Percentiles rank a stretch among this genome's conserved stretches.
Conservation (phyloP, 129 eudicot genomes). For the Flaveria trinervia region DNA sequence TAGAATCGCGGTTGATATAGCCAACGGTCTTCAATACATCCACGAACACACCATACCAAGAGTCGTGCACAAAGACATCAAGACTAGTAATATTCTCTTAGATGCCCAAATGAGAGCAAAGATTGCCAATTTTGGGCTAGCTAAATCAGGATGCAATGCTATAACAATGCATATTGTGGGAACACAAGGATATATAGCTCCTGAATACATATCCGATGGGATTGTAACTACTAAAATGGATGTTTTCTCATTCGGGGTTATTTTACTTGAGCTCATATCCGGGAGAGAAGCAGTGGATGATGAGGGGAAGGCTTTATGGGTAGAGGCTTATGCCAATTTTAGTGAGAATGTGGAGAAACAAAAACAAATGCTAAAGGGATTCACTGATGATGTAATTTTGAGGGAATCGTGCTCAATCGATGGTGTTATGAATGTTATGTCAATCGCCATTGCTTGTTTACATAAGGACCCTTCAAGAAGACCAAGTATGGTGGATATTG, state of each 20-base stretch:
- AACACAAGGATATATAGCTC: constrained; percentile 88
- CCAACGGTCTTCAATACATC: constrained; percentile 91
- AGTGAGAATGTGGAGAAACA: constrained; percentile 51
- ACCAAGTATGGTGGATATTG: constrained; percentile 90
- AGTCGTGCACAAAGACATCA: constrained; percentile 93
- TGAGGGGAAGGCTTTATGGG: constrained; percentile 73
- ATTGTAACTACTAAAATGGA: constrained; percentile 83
- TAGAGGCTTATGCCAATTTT: constrained; percentile 36
- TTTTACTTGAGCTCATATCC: constrained; percentile 81
- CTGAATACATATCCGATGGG: constrained; percentile 84
- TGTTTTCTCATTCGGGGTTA: constrained; percentile 81
- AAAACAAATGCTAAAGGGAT: constrained; percentile 41
- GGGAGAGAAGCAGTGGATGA: constrained; percentile 68
- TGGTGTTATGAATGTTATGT: constrained; percentile 60
- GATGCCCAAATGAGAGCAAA: constrained; percentile 85
- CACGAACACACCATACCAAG: constrained; percentile 89
- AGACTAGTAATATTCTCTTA: constrained; percentile 80
- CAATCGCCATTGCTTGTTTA: constrained; percentile 66
- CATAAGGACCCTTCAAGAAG: constrained; percentile 66
- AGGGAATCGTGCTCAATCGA: constrained; percentile 49
- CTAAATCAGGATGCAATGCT: constrained; percentile 93
- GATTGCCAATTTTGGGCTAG: constrained; percentile 95
- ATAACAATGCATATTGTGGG: constrained; percentile 96
- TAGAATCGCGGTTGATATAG: constrained; percentile 73
- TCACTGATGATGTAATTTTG: constrained; percentile 55